phyloP scores from a whole-genome alignment of 2,329 filamentous ascomycete genomes.

The Clarireedia sp. region DNA sequence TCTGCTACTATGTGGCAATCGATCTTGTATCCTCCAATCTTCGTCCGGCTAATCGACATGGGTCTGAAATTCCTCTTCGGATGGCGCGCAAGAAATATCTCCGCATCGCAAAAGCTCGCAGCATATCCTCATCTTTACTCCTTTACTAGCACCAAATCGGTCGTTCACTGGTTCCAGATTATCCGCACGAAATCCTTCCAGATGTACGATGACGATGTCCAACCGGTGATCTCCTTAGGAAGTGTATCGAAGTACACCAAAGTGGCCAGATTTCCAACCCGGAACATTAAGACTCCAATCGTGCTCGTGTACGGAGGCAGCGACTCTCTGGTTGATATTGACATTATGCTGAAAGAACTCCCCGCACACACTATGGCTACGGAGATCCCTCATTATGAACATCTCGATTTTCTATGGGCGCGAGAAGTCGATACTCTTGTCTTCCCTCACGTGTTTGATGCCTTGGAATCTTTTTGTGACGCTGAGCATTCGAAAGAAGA shows the following conservation, averaged over 20 bases:
- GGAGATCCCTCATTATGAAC: constrained; percentile 87
- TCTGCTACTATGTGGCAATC: constrained; percentile 97
- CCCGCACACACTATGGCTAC: constrained; percentile 78
- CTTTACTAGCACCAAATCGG: constrained; percentile 91
- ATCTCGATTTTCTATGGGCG: constrained; percentile 95
- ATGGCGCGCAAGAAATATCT: constrained; percentile 82
- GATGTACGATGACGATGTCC: constrained; percentile 95
- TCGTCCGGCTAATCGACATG: constrained; percentile 78
- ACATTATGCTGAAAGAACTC: constrained; percentile 82
- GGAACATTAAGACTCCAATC: constrained; percentile 93
- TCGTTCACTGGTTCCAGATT: constrained; percentile 99
- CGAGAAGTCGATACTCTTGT: constrained; percentile 75
- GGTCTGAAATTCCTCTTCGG: constrained; percentile 78
- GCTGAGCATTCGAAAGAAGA: constrained; percentile 52
- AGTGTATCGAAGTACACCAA: constrained; percentile 82
- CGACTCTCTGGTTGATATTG: constrained; percentile 90
- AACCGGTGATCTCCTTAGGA: constrained; percentile 63
- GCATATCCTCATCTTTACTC: constrained; percentile 95
- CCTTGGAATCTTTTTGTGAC: constrained; percentile 63
- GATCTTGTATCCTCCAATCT: constrained; percentile 89
- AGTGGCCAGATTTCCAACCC: constrained; percentile 89
- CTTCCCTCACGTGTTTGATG: constrained; percentile 81
- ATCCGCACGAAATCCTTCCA: constrained; percentile 95
- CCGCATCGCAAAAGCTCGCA: constrained; percentile 79
- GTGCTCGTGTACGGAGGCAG: constrained; percentile 89